Evolutionary conservation across 345 rosid species (phyloP), one percentile per base, ranked within the genome.

Genomic region (Angophora floribunda): DNA sequence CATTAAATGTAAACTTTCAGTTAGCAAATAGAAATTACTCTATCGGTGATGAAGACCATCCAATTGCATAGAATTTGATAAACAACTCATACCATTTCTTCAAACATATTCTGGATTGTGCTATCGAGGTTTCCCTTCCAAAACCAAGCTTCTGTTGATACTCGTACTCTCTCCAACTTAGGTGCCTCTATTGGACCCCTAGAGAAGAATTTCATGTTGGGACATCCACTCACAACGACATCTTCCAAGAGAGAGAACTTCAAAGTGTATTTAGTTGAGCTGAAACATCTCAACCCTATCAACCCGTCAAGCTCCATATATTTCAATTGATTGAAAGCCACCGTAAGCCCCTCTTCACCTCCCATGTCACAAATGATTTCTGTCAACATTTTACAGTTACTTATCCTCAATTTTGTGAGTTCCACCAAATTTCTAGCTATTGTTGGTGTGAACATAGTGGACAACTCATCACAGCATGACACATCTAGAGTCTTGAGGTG

Each of bases 51-150:
- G 15, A 16, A 30, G 22, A 32, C 11, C 45, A 32, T 67, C 6
- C 21, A 32, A 70, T 32, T 32, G 24, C 24, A 8, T 2, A 32
- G 0, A 70, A 17, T 36, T 70, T 17, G 47, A 0, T 17, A 8
- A 32, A 6, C 12, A 0, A 70, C 9, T 45, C 80, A 70, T 70
- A 70, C 80, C 80, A 32, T 70, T 32, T 70, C 7, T 70, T 32
- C 12, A 36, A 70, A 67, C 24, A 67, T 32, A 32, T 16, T 16
- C 16, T 67, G 45, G 79, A 67, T 32, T 6, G 79, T 67, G 13
- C 2, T 36, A 47, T 70, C 9, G 13, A 70, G 80, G 26, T 70
- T 36, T 36, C 5, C 45, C 13, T 70, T 41, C 47, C 80, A 70
- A 19, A 36, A 9, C 47, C 26, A 36, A 1, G 0, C 0, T 70